phyloP scores from a whole-genome alignment of 2,329 filamentous ascomycete species.

The Fusarium longipes region DNA sequence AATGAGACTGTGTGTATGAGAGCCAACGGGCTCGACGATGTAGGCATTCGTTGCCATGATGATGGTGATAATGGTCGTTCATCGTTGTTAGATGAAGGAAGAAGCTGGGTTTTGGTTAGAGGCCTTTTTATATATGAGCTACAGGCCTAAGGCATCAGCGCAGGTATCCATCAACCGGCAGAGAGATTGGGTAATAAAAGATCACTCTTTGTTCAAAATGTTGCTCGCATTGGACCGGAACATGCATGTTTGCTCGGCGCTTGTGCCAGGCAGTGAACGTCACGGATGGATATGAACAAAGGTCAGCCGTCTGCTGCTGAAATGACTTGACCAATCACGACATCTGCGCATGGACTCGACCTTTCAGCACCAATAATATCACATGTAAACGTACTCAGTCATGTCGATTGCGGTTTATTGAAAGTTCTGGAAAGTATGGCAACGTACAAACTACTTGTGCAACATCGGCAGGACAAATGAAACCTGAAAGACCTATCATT shows the following conservation, averaged over 20 bases:
- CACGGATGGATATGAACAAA: background rate
- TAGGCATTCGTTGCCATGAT: background rate
- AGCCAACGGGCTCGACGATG: constrained; percentile 37
- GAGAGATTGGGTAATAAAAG: no score
- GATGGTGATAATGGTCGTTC: no score
- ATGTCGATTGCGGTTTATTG: background rate
- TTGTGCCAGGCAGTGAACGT: background rate
- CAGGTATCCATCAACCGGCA: background rate
- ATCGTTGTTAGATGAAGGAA: background rate
- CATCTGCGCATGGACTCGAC: background rate
- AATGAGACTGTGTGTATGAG: constrained; percentile 47
- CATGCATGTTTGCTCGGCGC: background rate
- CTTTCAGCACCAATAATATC: background rate
- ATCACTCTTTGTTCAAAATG: background rate
- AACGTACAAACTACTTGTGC: background rate
- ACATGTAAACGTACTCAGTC: background rate
- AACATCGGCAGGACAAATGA: background rate
- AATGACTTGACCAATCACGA: background rate
- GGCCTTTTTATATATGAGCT: background rate
- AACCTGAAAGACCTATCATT: no score
- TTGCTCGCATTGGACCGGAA: no score
- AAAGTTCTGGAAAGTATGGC: background rate
- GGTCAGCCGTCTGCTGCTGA: no score
- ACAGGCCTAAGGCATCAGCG: background rate
- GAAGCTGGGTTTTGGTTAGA: background rate